Base-by-base conservation (phyloP, 176 grass and related monocot species). In the Oropetium thomaeum region DNA sequence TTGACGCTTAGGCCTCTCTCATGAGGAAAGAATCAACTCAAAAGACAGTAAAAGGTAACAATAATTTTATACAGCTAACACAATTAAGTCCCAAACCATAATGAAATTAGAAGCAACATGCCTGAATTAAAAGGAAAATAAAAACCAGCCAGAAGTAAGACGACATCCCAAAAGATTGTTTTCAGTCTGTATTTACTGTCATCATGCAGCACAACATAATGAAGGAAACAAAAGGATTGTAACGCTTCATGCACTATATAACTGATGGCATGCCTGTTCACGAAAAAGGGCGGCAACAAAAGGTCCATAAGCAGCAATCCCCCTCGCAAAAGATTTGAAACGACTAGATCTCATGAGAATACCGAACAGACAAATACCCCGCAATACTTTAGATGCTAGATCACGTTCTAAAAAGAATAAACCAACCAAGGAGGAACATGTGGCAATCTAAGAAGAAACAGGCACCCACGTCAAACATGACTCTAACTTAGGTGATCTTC, bases 21-120 rank as follows among this genome's bases (percentile, higher is more conserved):
- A 26, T 28, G 26, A 67, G 60, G 20, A 82, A 87, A 65, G 30
- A 33, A 72, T 60, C 34, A n/a, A 41, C 64, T 70, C 72, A 64
- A 70, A 71, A 59, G n/a, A 45, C 3, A 8, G 41, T 10, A 47
- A 40, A 34, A 47, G 4, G 45, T 47, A 65, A 59, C 26, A 45
- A 47, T 7, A 13, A 71, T n/a, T 61, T 51, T 72, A 72, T 54
- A 65, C 2, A 60, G 2, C 4, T 40, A 75, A 77, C 27, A 73
- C 25, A 30, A 63, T 16, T 31, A 66, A 82, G 48, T 41, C 17
- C 20, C 17, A 51, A 76, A 17, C 31, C 34, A 49, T 3, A 8
- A 5, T 19, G 3, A 58, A 68, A 55, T 33, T 43, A 40, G 1
- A 58, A 4, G 5, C 27, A 35, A 43, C 26, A 62, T 32, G 11